A percentile compares a stretch with the other conserved stretches of the same genome.
phyloP scores from a whole-genome alignment of 257 asterid genomes.

The Capsicum rhomboideum region DNA sequence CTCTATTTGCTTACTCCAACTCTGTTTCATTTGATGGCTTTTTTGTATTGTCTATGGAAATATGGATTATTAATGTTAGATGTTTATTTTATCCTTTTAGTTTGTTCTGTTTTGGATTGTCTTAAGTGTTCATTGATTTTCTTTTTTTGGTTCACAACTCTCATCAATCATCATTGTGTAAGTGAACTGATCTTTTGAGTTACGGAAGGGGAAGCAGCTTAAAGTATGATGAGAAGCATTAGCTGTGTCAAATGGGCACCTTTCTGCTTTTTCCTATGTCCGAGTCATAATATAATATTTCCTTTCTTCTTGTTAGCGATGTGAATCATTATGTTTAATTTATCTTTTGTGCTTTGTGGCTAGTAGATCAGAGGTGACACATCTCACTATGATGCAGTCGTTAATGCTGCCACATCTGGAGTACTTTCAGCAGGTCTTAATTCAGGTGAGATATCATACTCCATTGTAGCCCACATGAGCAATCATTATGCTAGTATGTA shows the following conservation, averaged over 20 bases:
- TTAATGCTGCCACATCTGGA: slow-evolving; percentile 92
- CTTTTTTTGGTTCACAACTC: neutral
- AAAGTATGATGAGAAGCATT: too few relatives aligned
- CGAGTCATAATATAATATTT: neutral
- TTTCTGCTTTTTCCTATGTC: neutral
- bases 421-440: slow-evolving; percentile 79
- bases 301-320: neutral
- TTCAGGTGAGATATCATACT: slow-evolving; percentile 36
- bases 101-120: neutral
- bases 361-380: slow-evolving; percentile 88
- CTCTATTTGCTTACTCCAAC: neutral
- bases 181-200: too few relatives aligned
- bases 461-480: neutral
- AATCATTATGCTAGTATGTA: neutral
- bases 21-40: neutral
- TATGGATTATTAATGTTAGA: neutral
- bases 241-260: neutral
- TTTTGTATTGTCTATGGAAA: neutral
- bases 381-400: slow-evolving; percentile 95
- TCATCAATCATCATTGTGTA: neutral
- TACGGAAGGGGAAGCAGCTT: too few relatives aligned
- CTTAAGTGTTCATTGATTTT: neutral
- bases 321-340: neutral
- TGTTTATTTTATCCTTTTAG: neutral
- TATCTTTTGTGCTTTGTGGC: slow-evolving; percentile 8